Base-by-base conservation (phyloP, 306 rosid genomes). In the Begonia masoniana region DNA sequence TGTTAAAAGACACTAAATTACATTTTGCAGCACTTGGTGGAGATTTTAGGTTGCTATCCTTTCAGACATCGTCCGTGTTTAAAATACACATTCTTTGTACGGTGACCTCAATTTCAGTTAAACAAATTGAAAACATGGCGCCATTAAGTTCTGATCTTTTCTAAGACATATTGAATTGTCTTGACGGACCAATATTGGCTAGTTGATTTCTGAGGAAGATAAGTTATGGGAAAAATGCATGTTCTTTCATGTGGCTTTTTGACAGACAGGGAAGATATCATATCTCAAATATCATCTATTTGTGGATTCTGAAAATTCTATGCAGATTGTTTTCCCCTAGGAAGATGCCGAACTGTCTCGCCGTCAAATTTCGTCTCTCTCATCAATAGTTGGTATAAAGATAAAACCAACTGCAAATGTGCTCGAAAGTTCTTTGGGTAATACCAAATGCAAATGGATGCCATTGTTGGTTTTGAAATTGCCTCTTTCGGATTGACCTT, bases 301-400 rank as follows among this genome's bases (percentile, higher is more conserved):
- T 92, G 97, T 5, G n/a, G n/a, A n/a, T n/a, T n/a, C 6, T 60
- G 95, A 71, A 84, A 84, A 67, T 82, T 84, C 66, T 84, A 82
- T 47, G 88, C 93, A 17, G 95, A 88, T 74, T 84, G 95, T 66
- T 88, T 84, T 60, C 93, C 97, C 11, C 93, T 84, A 88, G 68
- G 86, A 84, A 60, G 80, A 73, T 12, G 66, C 68, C 5, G 82
- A 81, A 51, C 66, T 58, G 55, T 72, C 54, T 75, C 76, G 26
- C 95, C 97, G 6, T 88, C 79, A 8, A 86, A 88, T 74, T 82
- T 84, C 62, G 82, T 82, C 69, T 88, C 95, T 11, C 73, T 88
- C 12, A 80, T 88, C 41, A 95, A 88, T 65, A 74, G 82, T 13
- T 71, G 76, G 71, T 79, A 79, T 21, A 88, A 77, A 70, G 93